These are phyloP conservation scores for Noccaea caerulescens DNA, from an alignment of 345 rosid species.

Conservation along the genomic window DNA sequence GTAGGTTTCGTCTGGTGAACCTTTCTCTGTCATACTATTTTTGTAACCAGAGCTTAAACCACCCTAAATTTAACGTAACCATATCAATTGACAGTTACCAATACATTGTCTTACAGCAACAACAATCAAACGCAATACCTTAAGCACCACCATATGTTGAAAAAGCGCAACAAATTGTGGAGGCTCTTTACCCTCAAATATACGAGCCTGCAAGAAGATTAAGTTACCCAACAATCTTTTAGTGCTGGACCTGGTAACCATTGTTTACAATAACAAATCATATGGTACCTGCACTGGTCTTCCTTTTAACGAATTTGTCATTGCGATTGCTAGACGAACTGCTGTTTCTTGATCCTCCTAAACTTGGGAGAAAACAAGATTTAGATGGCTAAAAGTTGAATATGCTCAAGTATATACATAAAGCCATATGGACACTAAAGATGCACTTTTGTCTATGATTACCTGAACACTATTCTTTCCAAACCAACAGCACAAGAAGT, in stretches of 20 bases:
- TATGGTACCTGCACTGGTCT: conserved; percentile 86
- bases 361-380: conserved; percentile 25
- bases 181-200: conserved; percentile 94
- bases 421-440: conserved; percentile 12
- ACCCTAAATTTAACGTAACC: conserved; percentile 60
- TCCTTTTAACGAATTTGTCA: conserved; percentile 86
- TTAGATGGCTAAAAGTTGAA: conserved; percentile 13
- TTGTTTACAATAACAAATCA: conserved; percentile 19
- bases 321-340: conserved; percentile 67
- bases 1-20: conserved; percentile 70
- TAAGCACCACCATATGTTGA: conserved; percentile 87
- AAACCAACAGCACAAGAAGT: conserved; percentile 89
- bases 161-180: conserved; percentile 92
- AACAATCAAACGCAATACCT: conserved; percentile 54
- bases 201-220: conserved; percentile 66
- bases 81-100: conserved; percentile 17
- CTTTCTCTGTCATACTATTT: conserved; percentile 64
- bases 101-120: conserved; percentile 19
- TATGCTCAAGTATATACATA: conserved; percentile 21
- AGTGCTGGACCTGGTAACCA: not conserved
- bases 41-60: conserved; percentile 95
- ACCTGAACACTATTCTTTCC: conserved; percentile 94
- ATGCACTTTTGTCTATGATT: conserved; percentile 38
- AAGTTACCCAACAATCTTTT: conserved; percentile 26
- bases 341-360: conserved; percentile 94